These are phyloP conservation scores for Cladophialophora bantiana DNA, from an alignment of 2,329 filamentous ascomycete genomes.

Conservation along the genomic window DNA sequence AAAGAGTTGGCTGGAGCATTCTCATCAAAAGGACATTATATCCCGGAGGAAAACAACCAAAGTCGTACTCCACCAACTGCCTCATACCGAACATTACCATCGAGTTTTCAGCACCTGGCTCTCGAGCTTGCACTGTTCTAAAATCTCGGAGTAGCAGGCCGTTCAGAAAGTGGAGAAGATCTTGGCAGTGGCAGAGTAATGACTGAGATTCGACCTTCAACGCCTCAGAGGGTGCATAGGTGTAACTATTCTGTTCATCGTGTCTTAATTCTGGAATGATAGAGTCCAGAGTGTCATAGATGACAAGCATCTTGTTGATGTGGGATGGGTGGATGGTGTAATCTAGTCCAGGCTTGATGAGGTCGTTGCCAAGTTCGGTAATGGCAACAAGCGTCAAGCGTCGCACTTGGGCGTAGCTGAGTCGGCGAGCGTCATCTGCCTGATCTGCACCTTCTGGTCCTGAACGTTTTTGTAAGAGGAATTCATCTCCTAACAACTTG, in stretches of 20 bases:
- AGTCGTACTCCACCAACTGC: neutral
- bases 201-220: slow-evolving; percentile 8
- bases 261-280: slow-evolving; percentile 13
- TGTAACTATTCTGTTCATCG: slow-evolving; percentile 7
- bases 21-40: neutral
- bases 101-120: neutral
- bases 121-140: neutral
- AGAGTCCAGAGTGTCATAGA: slow-evolving; percentile 16
- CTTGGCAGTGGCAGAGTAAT: slow-evolving; percentile 21
- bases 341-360: slow-evolving; percentile 46
- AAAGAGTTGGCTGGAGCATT: slow-evolving; percentile 37
- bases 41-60: neutral
- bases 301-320: slow-evolving; percentile 9
- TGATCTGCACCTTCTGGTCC: slow-evolving; percentile 38
- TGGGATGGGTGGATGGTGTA: neutral
- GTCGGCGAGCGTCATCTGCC: slow-evolving; percentile 40
- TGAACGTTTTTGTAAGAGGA: slow-evolving; percentile 41
- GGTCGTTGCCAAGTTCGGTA: slow-evolving; percentile 56
- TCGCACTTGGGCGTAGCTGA: slow-evolving; percentile 60
- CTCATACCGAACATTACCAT: neutral
- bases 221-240: slow-evolving; percentile 1
- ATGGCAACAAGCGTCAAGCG: slow-evolving; percentile 59
- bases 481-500: slow-evolving; percentile 63
- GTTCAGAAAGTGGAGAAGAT: slow-evolving; percentile 24
- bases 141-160: slow-evolving; percentile 10